Evolutionary conservation across 306 rosid species (phyloP), one percentile per base, ranked within the genome.

Genomic region (Acacia confusa): DNA sequence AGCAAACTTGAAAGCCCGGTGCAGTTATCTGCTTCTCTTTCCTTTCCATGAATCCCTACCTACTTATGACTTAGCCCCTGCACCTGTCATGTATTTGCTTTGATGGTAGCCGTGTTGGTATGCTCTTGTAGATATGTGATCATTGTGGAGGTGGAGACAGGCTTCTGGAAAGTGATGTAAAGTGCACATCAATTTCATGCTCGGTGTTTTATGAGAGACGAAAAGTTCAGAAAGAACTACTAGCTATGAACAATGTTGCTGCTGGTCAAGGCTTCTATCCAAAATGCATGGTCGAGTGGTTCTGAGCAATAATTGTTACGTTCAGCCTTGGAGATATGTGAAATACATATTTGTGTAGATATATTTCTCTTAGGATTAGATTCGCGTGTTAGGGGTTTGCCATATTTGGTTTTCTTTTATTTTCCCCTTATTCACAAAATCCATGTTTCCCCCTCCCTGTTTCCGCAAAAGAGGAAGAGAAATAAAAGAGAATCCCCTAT

Each of bases 81-180:
- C 41, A 40, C 50, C 20, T 32, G 32, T 71, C 75, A 8, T 45
- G n/a, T 25, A 10, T 64, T 36, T 15, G 40, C 9, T 28, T 20
- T 64, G 69, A 9, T 76, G 55, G 68, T 86, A 36, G 43, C 52
- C 61, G 4, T 64, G 16, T 70, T 55, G 55, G 71, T 67, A 16
- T 50, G 36, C 67, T 63, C 65, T 75, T 82, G 83, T 86, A 94
- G 98, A 86, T 95, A 79, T 95, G 98, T 84, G 91, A 87, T 38
- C 97, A 95, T 78, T 95, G 98, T 78, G 98, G 94, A 80, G 98
- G 95, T 0, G 97, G 94, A 9, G 95, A 90, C 30, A 85, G 86
- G 86, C 84, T 91, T 68, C 75, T 89, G 66, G 97, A 89, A 80
- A 86, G 83, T 67, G 91, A 89, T 27, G 90, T 95, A 15, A 92